Conservation (phyloP, 257 asterid species). For the Catharanthus roseus region DNA sequence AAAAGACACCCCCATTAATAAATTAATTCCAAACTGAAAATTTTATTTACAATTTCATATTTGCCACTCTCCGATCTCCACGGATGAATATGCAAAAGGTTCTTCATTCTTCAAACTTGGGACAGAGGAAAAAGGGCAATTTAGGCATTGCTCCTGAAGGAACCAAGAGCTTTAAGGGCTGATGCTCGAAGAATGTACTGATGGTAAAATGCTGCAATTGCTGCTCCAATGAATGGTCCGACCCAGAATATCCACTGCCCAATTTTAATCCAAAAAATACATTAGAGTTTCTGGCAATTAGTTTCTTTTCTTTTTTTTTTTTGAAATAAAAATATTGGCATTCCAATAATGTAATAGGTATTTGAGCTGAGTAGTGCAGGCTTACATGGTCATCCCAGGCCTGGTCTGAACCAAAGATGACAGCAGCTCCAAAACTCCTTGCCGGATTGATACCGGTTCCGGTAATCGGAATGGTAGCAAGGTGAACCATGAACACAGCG, state of each 20-base stretch:
- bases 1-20: conserved; percentile 8
- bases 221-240: conserved; percentile 73
- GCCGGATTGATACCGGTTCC: conserved; percentile 83
- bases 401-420: conserved; percentile 43
- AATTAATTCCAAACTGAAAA: conserved; percentile 13
- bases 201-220: conserved; percentile 68
- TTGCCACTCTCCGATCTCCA: not conserved
- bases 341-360: no score
- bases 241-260: conserved; percentile 71
- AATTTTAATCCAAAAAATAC: not conserved
- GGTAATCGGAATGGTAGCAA: conserved; percentile 74
- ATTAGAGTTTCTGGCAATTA: no score
- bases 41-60: conserved; percentile 16
- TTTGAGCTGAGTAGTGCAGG: not conserved
- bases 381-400: conserved; percentile 67
- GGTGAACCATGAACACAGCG: conserved; percentile 78
- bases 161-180: conserved; percentile 62
- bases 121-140: not conserved
- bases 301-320: no score
- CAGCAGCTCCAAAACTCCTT: conserved; percentile 82
- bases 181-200: conserved; percentile 53
- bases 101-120: not conserved
- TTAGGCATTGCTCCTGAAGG: conserved; percentile 65
- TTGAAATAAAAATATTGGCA: no score
- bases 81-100: not conserved